Base-by-base conservation (phyloP, 257 asterid genomes). In the Solanum pinnatisectum region DNA sequence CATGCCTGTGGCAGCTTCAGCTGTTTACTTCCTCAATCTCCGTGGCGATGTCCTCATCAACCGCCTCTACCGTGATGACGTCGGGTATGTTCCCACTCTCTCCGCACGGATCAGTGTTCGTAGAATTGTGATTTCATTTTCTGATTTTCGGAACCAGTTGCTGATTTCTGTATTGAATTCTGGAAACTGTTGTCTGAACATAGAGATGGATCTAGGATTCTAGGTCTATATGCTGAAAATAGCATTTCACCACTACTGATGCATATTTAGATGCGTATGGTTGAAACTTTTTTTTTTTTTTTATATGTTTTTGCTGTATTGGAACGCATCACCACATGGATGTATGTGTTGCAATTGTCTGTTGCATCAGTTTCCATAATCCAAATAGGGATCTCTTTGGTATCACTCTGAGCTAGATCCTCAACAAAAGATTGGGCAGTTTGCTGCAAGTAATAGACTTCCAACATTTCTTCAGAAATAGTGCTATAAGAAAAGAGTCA, bases 1-100 rank as follows among this genome's bases (percentile, higher is more conserved):
- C 89, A 97, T 97, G 99, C 99, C 99, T 49, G 96, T 97, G 89
- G 98, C 98, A 90, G 99, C 99, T 91, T 97, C 99, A 63, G 98
- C 99, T 86, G 91, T 97, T 68, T 97, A 97, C 91, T 97, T 97
- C 90, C 94, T 97, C 49, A 97, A 97, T 91, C 98, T 97, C 89
- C 98, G 99, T 33, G 99, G 99, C 92, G 98, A 97, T 93, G 98
- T 96, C 89, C 98, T 97, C 93, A 97, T 97, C 91, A 97, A 97
- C 92, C 99, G 99, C 90, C 98, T 97, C 84, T 97, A 97, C 77
- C 99, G 99, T 30, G 99, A 97, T 83, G 99, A 97, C 86, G 99
- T 97, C 91, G 98, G 99, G 99, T 97, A 68, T 87, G 90, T 87
- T 10, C 63, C 40, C 39, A 30, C 30, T 46, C 22, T 63, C 10